Percentiles rank a stretch among this genome's conserved stretches.
These are phyloP conservation scores for Neofusicoccum parvum DNA, from an alignment of 2,329 filamentous ascomycete genomes.

Conservation along the genomic window DNA sequence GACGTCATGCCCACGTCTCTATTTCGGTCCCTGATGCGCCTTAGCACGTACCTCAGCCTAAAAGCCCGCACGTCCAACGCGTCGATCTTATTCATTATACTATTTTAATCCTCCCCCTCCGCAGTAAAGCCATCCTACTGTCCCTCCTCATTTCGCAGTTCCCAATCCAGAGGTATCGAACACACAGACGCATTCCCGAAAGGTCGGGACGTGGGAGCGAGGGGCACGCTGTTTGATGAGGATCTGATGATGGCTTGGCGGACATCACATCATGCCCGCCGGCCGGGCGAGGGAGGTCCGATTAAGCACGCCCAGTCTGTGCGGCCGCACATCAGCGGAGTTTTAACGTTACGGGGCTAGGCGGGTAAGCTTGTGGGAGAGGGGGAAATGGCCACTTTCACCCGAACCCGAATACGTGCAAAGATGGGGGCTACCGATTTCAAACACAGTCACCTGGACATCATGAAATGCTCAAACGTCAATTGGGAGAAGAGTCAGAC, in stretches of 20 bases:
- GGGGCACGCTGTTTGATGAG: constrained; percentile 6
- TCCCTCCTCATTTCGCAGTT: background rate
- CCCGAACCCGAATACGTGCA: constrained; percentile 1
- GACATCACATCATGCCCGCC: background rate
- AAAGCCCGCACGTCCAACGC: background rate
- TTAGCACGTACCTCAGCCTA: background rate
- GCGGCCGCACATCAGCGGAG: background rate
- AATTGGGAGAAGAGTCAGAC: too few species aligned
- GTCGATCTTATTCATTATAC: constrained; percentile 12
- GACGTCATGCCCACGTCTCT: background rate
- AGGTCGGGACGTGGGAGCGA: background rate
- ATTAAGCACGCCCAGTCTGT: constrained; percentile 12
- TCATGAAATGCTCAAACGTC: too few species aligned
- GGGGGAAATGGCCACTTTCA: background rate
- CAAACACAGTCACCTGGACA: too few species aligned
- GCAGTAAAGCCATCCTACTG: background rate
- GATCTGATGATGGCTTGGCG: background rate
- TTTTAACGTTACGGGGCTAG: background rate
- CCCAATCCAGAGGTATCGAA: background rate
- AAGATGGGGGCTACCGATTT: background rate
- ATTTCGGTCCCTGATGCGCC: background rate
- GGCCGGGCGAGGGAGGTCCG: background rate
- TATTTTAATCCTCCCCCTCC: background rate
- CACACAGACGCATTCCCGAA: background rate
- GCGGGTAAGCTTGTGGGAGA: background rate